phyloP scores from a whole-genome alignment of 257 asterid species.

The Solanum chaucha region DNA sequence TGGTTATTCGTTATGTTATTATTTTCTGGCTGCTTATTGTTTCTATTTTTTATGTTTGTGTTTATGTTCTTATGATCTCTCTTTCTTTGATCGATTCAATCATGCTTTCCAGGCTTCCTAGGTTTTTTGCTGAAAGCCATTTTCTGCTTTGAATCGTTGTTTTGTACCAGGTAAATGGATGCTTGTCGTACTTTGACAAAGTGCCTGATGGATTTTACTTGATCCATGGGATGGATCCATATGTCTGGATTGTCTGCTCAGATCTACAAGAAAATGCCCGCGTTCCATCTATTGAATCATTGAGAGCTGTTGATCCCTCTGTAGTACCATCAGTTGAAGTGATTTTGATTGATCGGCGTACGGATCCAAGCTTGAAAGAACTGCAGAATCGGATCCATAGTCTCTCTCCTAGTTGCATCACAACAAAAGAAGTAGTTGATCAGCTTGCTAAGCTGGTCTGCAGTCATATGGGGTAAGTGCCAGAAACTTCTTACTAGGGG shows the following conservation, averaged over 20 bases:
- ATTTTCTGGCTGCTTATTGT: background rate
- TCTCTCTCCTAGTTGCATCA: conserved; percentile 50
- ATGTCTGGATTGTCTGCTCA: conserved; percentile 82
- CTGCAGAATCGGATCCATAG: conserved; percentile 56
- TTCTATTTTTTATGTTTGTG: background rate
- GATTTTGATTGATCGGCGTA: conserved; percentile 53
- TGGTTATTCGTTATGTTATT: background rate
- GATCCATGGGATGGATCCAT: conserved; percentile 94
- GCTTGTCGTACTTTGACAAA: conserved; percentile 75
- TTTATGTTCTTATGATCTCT: background rate
- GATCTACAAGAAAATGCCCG: conserved; percentile 84
- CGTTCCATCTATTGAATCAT: conserved; percentile 77
- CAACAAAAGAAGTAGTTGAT: conserved; percentile 74
- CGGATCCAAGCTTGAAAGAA: conserved; percentile 78
- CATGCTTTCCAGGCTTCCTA: background rate
- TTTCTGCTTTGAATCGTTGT: background rate
- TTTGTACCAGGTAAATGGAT: conserved; percentile 72
- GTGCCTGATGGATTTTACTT: conserved; percentile 78
- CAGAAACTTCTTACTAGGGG: conserved; percentile 6
- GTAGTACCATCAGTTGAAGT: conserved; percentile 59
- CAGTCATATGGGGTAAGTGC: conserved; percentile 89
- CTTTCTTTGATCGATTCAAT: background rate
- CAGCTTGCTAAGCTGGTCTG: conserved; percentile 92
- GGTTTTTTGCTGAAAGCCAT: background rate
- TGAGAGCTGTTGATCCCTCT: conserved; percentile 60